A percentile compares a stretch with the other conserved stretches of the same genome.
Evolutionary conservation across 1,139 yeast genomes (phyloP).

Genomic region (Yamadazyma aaseri): DNA sequence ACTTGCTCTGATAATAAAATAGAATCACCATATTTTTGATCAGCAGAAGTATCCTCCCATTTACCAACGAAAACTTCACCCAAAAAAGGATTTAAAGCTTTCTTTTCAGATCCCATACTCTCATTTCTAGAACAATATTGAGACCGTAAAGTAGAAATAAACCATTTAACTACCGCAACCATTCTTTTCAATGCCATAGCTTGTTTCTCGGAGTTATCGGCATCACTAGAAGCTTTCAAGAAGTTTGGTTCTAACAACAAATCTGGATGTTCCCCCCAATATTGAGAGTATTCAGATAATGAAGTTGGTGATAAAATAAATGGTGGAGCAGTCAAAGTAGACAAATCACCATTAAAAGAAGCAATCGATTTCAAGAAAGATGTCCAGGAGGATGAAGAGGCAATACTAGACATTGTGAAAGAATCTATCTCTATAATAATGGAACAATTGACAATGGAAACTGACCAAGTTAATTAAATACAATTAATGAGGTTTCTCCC

Average conservation of each 20-base stretch:
- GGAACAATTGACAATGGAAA: no score
- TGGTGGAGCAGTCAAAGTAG: constrained; percentile 97
- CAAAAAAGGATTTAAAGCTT: constrained; percentile 90
- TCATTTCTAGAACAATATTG: constrained; percentile 94
- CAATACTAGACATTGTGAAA: constrained; percentile 26
- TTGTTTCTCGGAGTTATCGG: constrained; percentile 42
- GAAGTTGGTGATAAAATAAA: constrained; percentile 91
- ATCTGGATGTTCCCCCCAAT: constrained; percentile 91
- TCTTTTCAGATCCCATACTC: constrained; percentile 88
- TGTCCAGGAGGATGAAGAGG: constrained; percentile 65
- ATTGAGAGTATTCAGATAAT: constrained; percentile 84
- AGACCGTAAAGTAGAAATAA: constrained; percentile 83
- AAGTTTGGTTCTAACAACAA: constrained; percentile 70
- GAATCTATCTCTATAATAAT: no score
- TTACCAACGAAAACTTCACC: constrained; percentile 92
- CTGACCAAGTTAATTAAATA: no score
- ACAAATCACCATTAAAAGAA: constrained; percentile 89
- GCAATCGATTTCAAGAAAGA: constrained; percentile 89
- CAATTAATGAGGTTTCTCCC: no score
- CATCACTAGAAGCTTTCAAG: constrained; percentile 33
- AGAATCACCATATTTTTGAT: constrained; percentile 62
- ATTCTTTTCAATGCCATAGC: constrained; percentile 59
- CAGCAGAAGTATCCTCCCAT: constrained; percentile 56
- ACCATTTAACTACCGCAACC: constrained; percentile 86
- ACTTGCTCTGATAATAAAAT: constrained; percentile 84